A percentile compares a stretch with the other conserved stretches of the same genome.
These are phyloP conservation scores for Rhizoclosmatium sp. DNA, from an alignment of 192 early-diverging fungal genomes.

Conservation along the genomic window DNA sequence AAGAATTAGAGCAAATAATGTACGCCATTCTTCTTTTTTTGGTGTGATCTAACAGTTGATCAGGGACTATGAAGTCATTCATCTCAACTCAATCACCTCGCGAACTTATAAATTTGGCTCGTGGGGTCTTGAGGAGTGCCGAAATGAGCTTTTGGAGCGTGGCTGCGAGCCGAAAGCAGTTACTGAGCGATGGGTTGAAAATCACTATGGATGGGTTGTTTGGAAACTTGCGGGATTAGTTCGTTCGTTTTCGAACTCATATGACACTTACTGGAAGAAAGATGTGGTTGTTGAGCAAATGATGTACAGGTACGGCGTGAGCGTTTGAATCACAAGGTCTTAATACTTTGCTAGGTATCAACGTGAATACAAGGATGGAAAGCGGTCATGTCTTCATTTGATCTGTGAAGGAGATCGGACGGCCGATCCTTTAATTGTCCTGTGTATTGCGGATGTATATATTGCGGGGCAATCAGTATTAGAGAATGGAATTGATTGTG, in stretches of 20 bases:
- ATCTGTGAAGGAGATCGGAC: slow-evolving; percentile 73
- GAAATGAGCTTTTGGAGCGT: slow-evolving; percentile 41
- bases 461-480: background rate
- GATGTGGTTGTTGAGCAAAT: slow-evolving; percentile 61
- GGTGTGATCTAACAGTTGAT: background rate
- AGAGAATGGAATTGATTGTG: slow-evolving; percentile 12
- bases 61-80: background rate
- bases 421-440: slow-evolving; percentile 63
- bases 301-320: slow-evolving; percentile 31
- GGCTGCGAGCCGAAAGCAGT: slow-evolving; percentile 34
- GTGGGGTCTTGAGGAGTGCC: slow-evolving; percentile 63
- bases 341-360: slow-evolving; percentile 62
- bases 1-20: background rate
- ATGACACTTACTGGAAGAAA: slow-evolving; percentile 50
- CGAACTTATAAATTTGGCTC: slow-evolving; percentile 7
- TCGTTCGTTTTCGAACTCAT: slow-evolving; percentile 58
- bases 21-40: background rate
- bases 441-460: slow-evolving; percentile 64
- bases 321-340: background rate
- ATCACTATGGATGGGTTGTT: slow-evolving; percentile 75
- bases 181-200: slow-evolving; percentile 60
- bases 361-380: slow-evolving; percentile 67
- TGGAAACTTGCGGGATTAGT: slow-evolving; percentile 76
- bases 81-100: background rate
- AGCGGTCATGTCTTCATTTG: slow-evolving; percentile 66